Base-by-base conservation (phyloP, 2,329 filamentous ascomycete species). In the Ophiostoma sp. region DNA sequence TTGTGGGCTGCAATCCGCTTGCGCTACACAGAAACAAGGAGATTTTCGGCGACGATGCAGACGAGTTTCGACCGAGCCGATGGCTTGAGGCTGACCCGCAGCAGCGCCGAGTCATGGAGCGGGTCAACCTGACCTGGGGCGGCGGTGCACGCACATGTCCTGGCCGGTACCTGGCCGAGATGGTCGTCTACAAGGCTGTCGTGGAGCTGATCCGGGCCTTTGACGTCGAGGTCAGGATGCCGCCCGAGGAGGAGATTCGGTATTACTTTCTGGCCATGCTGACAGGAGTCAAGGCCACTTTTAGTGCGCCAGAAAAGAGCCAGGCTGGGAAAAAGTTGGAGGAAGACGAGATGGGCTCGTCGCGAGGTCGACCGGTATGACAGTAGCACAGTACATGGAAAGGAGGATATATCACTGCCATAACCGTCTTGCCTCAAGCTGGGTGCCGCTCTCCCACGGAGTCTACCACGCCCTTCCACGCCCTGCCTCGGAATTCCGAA, bases 251-350 rank as follows among this genome's bases (percentile, higher is more conserved):
- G 2, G 75, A 80, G 1, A 79, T 80, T 62, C 78, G 77, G 2
- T 81, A 81, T 10, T 86, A 85, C 69, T 86, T 86, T 70, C 76
- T 86, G 76, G 83, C 83, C 0, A 84, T 86, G 80, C 72, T 85
- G 73, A 83, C 81, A 0, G 83, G 83, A 0, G 80, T 82, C 3
- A 81, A 76, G 72, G 82, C 75, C 0, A 76, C 77, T 0, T 85
- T 85, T 48, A 33, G 76, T n/a, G 5, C 15, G 10, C 33, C 20
- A 39, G 5, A 36, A n/a, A 64, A n/a, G 35, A 8, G 17, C 4
- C 33, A 20, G 20, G 1, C 35, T 0, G 33, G 10, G 23, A 36
- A 15, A 4, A 23, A 27, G 23, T 27, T 2, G 10, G n/a, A 23
- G 6, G 23, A 57, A 27, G 17, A 57, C 3, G n/a, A 13, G 52